Conservation (phyloP, 83 land plant genomes). For the Larix sibirica region DNA sequence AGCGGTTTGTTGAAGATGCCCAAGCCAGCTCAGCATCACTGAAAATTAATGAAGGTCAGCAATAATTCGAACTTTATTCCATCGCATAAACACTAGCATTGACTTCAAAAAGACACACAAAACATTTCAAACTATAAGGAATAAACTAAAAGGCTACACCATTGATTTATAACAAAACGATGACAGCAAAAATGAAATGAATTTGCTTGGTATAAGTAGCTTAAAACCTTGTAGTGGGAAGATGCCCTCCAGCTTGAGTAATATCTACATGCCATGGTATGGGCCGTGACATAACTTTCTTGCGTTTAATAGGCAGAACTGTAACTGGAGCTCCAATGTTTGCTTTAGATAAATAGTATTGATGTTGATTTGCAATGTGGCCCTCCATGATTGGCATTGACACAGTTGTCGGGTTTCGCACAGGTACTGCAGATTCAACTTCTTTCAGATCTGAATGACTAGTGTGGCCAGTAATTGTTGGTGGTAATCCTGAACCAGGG, state of each 20-base stretch:
- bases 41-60: constrained; percentile 15
- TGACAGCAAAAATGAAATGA: neutral
- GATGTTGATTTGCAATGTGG: neutral
- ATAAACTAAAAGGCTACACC: neutral
- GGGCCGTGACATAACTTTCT: constrained; percentile 26
- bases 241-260: constrained; percentile 19
- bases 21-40: constrained; percentile 54
- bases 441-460: constrained; percentile 11
- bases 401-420: neutral
- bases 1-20: constrained; percentile 46
- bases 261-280: constrained; percentile 59
- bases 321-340: constrained; percentile 4
- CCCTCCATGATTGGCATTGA: neutral
- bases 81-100: neutral
- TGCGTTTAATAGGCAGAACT: constrained; percentile 44
- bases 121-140: neutral
- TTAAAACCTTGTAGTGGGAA: constrained; percentile 44
- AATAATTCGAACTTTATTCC: neutral
- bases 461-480: neutral
- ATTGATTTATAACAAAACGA: neutral
- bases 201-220: neutral
- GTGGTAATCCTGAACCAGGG: neutral
- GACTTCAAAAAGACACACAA: neutral
- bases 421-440: constrained; percentile 2
- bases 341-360: constrained; percentile 8